A percentile compares a stretch with the other conserved stretches of the same genome.
phyloP scores from a whole-genome alignment of 2,329 filamentous ascomycete genomes.

The Talaromyces sp. region DNA sequence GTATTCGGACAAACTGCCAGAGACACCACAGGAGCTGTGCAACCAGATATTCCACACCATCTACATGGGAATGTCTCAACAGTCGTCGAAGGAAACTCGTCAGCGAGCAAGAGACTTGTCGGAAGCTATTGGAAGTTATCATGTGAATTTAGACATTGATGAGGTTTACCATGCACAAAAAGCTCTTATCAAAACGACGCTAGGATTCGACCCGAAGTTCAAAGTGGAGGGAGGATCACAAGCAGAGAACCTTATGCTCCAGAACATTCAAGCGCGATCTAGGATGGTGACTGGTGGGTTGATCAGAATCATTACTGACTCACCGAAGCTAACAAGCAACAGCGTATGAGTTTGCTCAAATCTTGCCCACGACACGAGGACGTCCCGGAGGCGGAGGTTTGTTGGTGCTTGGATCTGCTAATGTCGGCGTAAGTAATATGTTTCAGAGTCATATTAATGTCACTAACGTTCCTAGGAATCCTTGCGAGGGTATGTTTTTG shows the following conservation, averaged over 20 bases:
- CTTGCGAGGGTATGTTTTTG: slow-evolving; percentile 14
- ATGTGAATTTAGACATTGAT: slow-evolving; percentile 71
- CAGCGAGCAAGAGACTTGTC: slow-evolving; percentile 59
- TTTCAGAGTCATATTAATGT: background rate
- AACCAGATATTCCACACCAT: slow-evolving; percentile 58
- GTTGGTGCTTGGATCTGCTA: slow-evolving; percentile 63
- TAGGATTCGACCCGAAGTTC: slow-evolving; percentile 56
- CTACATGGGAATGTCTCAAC: slow-evolving; percentile 66
- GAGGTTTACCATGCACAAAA: slow-evolving; percentile 42
- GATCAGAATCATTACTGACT: no score
- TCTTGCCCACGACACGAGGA: slow-evolving; percentile 57
- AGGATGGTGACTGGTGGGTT: slow-evolving; percentile 55
- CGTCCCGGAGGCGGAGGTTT: slow-evolving; percentile 53
- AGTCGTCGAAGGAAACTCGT: slow-evolving; percentile 63
- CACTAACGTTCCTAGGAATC: slow-evolving; percentile 13
- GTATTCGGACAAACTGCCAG: slow-evolving; percentile 46
- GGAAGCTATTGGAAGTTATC: slow-evolving; percentile 62
- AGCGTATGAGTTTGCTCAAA: slow-evolving; percentile 59
- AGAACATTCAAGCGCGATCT: slow-evolving; percentile 60
- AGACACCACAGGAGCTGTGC: slow-evolving; percentile 57
- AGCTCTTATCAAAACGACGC: slow-evolving; percentile 46
- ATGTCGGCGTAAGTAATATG: slow-evolving; percentile 49
- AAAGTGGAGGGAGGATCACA: slow-evolving; percentile 59
- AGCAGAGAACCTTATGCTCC: slow-evolving; percentile 28
- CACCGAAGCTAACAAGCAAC: background rate